Percentiles rank a stretch among this genome's conserved stretches.
phyloP scores from a whole-genome alignment of 306 rosid species.

The Begonia peltatifolia region DNA sequence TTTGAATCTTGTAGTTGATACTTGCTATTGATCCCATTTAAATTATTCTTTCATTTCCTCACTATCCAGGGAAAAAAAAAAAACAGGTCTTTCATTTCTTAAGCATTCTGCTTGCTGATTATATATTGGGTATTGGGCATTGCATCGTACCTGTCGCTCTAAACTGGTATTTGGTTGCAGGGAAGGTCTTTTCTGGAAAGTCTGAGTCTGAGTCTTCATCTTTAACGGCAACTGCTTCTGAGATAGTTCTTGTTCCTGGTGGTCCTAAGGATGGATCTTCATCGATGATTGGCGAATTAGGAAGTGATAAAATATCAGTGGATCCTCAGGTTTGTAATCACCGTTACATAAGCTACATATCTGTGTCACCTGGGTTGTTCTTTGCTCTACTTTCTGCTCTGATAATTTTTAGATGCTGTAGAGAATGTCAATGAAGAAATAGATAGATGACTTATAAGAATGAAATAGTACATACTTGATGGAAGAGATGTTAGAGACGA shows the following conservation, averaged over 20 bases:
- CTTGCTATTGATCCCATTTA: no score
- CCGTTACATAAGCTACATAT: background rate
- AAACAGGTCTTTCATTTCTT: no score
- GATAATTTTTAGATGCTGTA: background rate
- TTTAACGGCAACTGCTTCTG: constrained; percentile 44
- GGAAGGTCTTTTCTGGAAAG: constrained; percentile 46
- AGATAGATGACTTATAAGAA: no score
- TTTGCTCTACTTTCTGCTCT: background rate
- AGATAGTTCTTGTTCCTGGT: constrained; percentile 59
- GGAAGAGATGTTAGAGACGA: no score
- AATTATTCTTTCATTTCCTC: no score
- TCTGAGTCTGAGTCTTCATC: constrained; percentile 57
- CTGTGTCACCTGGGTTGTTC: background rate
- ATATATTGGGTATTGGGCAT: no score
- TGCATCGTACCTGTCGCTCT: no score
- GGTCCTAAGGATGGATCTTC: constrained; percentile 35
- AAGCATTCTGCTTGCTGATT: no score
- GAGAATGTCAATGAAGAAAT: no score
- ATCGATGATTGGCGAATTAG: constrained; percentile 38
- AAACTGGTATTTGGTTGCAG: constrained; percentile 22
- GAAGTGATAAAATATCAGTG: constrained; percentile 27
- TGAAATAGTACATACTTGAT: no score
- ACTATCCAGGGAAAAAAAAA: no score
- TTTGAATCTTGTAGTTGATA: background rate
- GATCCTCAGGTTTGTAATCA: constrained; percentile 47